Conservation (phyloP, 1,139 yeast genomes). For the Yamadazyma triangularis region DNA sequence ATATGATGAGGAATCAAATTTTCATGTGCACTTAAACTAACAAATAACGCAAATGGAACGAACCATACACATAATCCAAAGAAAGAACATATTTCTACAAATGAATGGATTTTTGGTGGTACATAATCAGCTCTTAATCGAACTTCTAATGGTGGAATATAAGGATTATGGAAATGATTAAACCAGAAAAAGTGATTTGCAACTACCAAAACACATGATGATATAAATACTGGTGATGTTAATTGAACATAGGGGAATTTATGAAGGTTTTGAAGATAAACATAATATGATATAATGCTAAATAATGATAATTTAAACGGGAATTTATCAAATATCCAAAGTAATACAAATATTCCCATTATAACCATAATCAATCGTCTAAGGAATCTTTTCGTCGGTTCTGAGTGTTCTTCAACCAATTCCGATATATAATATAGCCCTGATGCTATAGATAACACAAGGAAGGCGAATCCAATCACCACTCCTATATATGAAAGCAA, state of each 20-base stretch:
- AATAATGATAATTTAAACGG: constrained; percentile 64
- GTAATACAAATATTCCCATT: constrained; percentile 47
- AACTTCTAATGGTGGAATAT: constrained; percentile 52
- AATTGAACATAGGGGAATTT: constrained; percentile 82
- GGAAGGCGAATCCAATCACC: constrained; percentile 67
- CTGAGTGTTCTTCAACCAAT: constrained; percentile 89
- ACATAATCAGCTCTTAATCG: constrained; percentile 53
- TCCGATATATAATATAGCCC: constrained; percentile 90
- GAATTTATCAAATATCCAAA: constrained; percentile 70
- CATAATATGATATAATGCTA: constrained; percentile 63
- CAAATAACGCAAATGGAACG: constrained; percentile 88
- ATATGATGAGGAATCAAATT: constrained; percentile 68
- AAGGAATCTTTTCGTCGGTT: constrained; percentile 71
- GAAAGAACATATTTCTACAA: constrained; percentile 87
- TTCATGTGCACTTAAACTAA: constrained; percentile 89
- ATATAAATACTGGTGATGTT: constrained; percentile 64
- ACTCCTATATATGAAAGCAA: constrained; percentile 63
- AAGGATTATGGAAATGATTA: constrained; percentile 70
- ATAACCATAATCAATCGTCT: constrained; percentile 58
- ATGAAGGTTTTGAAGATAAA: constrained; percentile 71
- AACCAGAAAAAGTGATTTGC: constrained; percentile 90
- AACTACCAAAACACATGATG: constrained; percentile 69
- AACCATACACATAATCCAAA: constrained; percentile 94
- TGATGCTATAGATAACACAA: constrained; percentile 63
- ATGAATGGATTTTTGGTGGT: constrained; percentile 73